A percentile compares a stretch with the other conserved stretches of the same genome.
Conservation (phyloP, 192 early-diverging fungal genomes). For the Entomortierella lignicola region DNA sequence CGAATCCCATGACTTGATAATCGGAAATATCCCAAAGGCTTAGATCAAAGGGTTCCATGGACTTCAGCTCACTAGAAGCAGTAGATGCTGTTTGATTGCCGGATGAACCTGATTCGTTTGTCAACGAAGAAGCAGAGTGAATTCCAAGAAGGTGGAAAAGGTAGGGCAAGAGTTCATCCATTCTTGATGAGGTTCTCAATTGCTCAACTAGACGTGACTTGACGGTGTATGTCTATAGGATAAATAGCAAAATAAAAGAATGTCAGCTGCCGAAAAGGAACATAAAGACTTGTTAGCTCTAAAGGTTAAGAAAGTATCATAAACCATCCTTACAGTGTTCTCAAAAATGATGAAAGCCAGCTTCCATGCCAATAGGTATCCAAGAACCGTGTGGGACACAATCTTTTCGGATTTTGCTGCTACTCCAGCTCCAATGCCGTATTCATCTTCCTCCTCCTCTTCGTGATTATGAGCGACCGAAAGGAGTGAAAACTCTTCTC, state of each 20-base stretch:
- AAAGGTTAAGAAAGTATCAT: background rate
- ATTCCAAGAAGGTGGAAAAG: conserved; percentile 77
- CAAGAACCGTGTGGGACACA: conserved; percentile 61
- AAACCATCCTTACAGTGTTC: conserved; percentile 65
- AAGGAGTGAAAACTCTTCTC: conserved; percentile 35
- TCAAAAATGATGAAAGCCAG: conserved; percentile 81
- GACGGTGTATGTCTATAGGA: conserved; percentile 72
- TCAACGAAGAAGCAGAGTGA: conserved; percentile 39
- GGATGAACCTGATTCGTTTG: conserved; percentile 36
- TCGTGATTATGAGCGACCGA: background rate
- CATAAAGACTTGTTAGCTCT: too few relatives aligned
- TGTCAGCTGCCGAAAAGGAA: background rate
- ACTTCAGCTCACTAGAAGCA: conserved; percentile 13
- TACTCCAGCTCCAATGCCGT: conserved; percentile 43
- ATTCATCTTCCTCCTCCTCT: conserved; percentile 42
- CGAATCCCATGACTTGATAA: conserved; percentile 71
- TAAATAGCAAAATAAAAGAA: background rate
- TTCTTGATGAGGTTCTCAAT: conserved; percentile 61
- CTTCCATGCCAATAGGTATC: conserved; percentile 80
- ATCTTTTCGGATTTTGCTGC: conserved; percentile 38
- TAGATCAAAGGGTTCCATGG: conserved; percentile 69
- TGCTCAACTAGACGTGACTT: conserved; percentile 66
- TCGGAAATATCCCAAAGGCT: conserved; percentile 73
- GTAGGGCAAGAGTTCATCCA: conserved; percentile 67
- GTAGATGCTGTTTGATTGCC: conserved; percentile 20